Conservation (phyloP, 2,329 filamentous ascomycete species). For the Aspergillus jensenii region DNA sequence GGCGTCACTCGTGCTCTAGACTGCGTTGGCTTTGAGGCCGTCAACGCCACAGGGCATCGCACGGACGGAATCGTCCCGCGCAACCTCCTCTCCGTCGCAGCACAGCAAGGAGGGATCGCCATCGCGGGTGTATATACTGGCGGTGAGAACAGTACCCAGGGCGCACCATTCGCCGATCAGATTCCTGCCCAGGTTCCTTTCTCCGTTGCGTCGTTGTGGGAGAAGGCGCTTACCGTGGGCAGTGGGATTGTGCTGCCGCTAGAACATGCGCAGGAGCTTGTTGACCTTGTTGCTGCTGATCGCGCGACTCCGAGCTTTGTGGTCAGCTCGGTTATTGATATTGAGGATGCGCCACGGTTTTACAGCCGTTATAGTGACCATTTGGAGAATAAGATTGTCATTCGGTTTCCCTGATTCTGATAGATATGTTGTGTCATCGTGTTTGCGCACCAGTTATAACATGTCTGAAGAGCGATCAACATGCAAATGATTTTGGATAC, state of each 20-base stretch:
- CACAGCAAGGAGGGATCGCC: not conserved
- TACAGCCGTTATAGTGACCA: conserved; percentile 26
- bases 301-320: conserved; percentile 30
- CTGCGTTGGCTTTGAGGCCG: conserved; percentile 66
- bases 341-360: conserved; percentile 27
- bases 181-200: not conserved
- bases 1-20: conserved; percentile 64
- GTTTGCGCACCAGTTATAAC: too few species aligned
- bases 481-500: too few species aligned
- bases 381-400: conserved; percentile 22
- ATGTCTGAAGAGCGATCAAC: too few species aligned
- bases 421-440: too few species aligned
- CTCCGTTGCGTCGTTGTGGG: not conserved
- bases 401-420: not conserved
- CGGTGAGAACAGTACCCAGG: too few species aligned
- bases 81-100: not conserved
- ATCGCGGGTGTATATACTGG: not conserved
- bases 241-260: not conserved
- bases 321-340: conserved; percentile 22
- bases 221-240: not conserved
- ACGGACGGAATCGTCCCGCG: not conserved
- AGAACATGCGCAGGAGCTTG: not conserved
- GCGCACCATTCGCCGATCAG: not conserved
- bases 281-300: conserved; percentile 18
- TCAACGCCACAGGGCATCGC: conserved; percentile 30